Conservation (phyloP, 805 yeast genomes). For the Ogataea kodamae region DNA sequence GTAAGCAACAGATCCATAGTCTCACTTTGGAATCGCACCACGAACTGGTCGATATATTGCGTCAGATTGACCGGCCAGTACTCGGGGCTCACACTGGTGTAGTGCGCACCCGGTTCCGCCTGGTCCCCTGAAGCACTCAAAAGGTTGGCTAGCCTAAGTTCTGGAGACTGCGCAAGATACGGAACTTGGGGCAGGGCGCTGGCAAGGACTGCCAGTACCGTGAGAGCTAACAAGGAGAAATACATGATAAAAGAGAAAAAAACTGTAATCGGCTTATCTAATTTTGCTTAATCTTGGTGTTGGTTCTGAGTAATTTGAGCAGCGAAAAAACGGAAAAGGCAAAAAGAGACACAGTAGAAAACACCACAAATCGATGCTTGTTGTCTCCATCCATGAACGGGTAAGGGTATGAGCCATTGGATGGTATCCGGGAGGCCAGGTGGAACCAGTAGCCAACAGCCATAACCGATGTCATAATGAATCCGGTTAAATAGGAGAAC, state of each 20-base stretch:
- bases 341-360: constrained; percentile 40
- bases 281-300: constrained; percentile 1
- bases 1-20: constrained; percentile 22
- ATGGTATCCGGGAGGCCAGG: constrained; percentile 48
- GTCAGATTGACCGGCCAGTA: constrained; percentile 39
- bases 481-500: constrained; percentile 34
- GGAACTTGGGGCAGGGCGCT: constrained; percentile 7
- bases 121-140: background rate
- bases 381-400: constrained; percentile 58
- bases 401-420: constrained; percentile 52
- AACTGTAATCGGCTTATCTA: background rate
- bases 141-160: background rate
- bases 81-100: constrained; percentile 26
- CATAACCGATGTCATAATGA: constrained; percentile 36
- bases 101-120: constrained; percentile 25
- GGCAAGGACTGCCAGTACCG: background rate
- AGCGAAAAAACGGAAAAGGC: constrained; percentile 33
- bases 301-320: constrained; percentile 16
- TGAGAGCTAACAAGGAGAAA: constrained; percentile 1
- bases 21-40: constrained; percentile 39
- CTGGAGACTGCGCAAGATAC: background rate
- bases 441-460: constrained; percentile 52
- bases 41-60: constrained; percentile 41
- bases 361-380: constrained; percentile 44
- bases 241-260: constrained; percentile 3